A percentile compares a stretch with the other conserved stretches of the same genome.
Evolutionary conservation across 2,329 filamentous ascomycete genomes (phyloP).

Genomic region (Teratosphaeria gauchensis): DNA sequence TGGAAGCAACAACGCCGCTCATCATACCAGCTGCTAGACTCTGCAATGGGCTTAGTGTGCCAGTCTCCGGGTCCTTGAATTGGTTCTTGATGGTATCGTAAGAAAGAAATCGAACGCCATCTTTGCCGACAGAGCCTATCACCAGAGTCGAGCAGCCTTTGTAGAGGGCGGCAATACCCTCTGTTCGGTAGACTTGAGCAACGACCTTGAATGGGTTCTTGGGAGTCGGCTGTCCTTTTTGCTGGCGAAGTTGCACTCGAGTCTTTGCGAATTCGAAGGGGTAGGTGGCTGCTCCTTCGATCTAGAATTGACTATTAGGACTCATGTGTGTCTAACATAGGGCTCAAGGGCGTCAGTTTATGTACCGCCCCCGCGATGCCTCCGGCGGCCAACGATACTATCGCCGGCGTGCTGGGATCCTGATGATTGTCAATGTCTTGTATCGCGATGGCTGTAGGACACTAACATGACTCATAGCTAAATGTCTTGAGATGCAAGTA

Average conservation of each 20-base stretch:
- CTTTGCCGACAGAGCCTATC: conserved; percentile 53
- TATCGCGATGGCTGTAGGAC: not conserved
- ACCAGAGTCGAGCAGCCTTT: conserved; percentile 54
- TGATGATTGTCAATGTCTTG: not conserved
- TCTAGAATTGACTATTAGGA: too few relatives aligned
- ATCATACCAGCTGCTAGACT: conserved; percentile 57
- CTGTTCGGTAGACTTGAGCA: conserved; percentile 42
- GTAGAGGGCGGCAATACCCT: conserved; percentile 51
- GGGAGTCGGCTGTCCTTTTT: conserved; percentile 35
- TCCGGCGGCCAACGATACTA: conserved; percentile 27
- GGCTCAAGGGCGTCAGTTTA: conserved; percentile 18
- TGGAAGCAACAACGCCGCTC: conserved; percentile 51
- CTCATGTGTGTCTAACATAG: conserved; percentile 1
- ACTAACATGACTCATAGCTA: conserved; percentile 5
- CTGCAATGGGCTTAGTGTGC: conserved; percentile 44
- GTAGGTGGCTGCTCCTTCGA: conserved; percentile 29
- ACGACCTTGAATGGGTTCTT: conserved; percentile 52
- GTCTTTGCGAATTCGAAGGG: conserved; percentile 62
- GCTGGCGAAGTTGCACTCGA: conserved; percentile 45
- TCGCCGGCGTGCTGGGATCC: conserved; percentile 19
- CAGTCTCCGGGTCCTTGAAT: conserved; percentile 46
- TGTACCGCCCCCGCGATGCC: conserved; percentile 25
- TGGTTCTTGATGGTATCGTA: conserved; percentile 56
- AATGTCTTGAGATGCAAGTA: not conserved
- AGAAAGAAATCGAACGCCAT: conserved; percentile 55